Base-by-base conservation (phyloP, 2,329 filamentous ascomycete genomes). In the Zalaria sp. region DNA sequence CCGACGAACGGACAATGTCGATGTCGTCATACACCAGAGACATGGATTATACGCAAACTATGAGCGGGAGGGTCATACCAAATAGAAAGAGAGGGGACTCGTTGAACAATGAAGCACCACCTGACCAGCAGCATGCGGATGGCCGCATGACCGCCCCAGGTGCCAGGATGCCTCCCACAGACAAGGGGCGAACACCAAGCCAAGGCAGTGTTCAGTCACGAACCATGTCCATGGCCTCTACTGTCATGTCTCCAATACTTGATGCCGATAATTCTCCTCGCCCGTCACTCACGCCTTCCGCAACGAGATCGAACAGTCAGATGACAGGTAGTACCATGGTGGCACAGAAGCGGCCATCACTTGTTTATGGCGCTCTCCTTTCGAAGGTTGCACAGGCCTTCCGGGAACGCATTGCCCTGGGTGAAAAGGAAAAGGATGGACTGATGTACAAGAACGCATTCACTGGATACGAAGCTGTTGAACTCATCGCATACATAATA, bases 361-460 rank as follows among this genome's bases (percentile, higher is more conserved):
- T 96, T 18, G 89, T 96, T 1, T 96, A 98, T 57, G 91, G 91
- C 25, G 91, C 91, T 31, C 67, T 96, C 37, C 69, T 98, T 18
- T 96, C 91, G n/a, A 79, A 83, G 41, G 91, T 98, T 4, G 88
- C 84, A 35, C 84, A 93, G 54, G 87, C 85, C 42, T 96, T 98
- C 63, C 79, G 85, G 40, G 85, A 93, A 53, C 81, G 89, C 60
- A 87, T 98, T 38, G 75, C 80, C 25, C 74, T 88, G 25, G 80
- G 82, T 41, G 91, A 96, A 55, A 79, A 88, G 47, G 87, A 86
- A 49, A 98, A 98, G 71, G 95, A 98, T 68, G 89, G 89, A 43
- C 69, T 98, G 46, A 87, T 89, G 2, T 98, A 98, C 67, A 93
- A 94, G 61, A 94, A 91, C 62, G 85, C 89, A 3, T 98, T 98